Conservation (phyloP, 106 monocot genomes). For the Dioscorea alata region DNA sequence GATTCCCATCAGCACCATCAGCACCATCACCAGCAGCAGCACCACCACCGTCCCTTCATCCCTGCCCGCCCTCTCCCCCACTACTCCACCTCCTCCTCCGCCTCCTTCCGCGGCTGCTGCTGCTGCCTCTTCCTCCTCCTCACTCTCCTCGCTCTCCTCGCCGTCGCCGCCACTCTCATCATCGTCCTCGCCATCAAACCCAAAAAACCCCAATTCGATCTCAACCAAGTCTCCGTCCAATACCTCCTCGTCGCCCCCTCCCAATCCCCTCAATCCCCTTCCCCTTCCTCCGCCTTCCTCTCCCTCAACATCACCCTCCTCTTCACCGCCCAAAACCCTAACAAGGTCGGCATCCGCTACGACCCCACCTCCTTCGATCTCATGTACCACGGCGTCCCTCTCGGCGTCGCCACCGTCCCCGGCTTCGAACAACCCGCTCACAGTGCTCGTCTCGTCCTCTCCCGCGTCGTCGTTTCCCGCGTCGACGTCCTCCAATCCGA, state of each 20-base stretch:
- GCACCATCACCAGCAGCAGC: neutral
- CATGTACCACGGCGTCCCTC: constrained; percentile 79
- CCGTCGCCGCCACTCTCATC: constrained; percentile 49
- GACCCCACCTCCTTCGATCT: constrained; percentile 43
- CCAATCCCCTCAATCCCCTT: neutral
- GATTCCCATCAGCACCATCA: neutral
- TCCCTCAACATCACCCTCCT: constrained; percentile 75
- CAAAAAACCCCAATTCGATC: constrained; percentile 65
- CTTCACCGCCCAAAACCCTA: constrained; percentile 76
- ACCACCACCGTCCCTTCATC: neutral
- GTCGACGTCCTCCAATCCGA: constrained; percentile 68
- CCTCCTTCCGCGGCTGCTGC: constrained; percentile 55
- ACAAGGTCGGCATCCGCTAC: constrained; percentile 68
- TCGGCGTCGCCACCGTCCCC: constrained; percentile 59
- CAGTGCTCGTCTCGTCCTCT: constrained; percentile 36
- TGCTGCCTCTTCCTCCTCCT: constrained; percentile 91
- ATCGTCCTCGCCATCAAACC: constrained; percentile 62
- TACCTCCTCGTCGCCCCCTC: constrained; percentile 66
- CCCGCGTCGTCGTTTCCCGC: constrained; percentile 37
- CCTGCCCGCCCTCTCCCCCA: neutral
- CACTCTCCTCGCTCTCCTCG: constrained; percentile 68
- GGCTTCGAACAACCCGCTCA: constrained; percentile 70
- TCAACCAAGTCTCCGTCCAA: constrained; percentile 53
- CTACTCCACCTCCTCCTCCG: neutral
- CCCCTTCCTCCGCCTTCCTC: constrained; percentile 45